Percentiles rank a stretch among this genome's conserved stretches.
Evolutionary conservation across 2,329 filamentous ascomycete species (phyloP).

Genomic region (Akanthomyces uredinophilus): DNA sequence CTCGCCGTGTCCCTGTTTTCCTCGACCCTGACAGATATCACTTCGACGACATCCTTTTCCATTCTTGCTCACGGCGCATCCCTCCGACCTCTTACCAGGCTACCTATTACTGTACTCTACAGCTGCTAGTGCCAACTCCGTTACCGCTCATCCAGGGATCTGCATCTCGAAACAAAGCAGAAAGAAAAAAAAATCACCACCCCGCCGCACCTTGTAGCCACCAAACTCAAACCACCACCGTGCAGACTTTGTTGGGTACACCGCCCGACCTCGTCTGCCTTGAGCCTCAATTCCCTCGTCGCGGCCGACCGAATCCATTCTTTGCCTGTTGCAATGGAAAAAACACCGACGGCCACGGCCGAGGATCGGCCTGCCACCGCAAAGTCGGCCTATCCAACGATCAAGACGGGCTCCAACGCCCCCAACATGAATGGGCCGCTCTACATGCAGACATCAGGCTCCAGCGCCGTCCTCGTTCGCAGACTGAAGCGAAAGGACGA

Average conservation of each 20-base stretch:
- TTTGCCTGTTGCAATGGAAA: conserved; percentile 3
- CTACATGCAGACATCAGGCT: conserved; percentile 49
- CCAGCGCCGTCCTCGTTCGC: conserved; percentile 49
- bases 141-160: not conserved
- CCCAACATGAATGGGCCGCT: conserved; percentile 50
- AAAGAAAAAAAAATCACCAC: conserved; percentile 5
- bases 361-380: conserved; percentile 15
- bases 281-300: not conserved
- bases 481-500: conserved; percentile 59
- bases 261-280: not conserved
- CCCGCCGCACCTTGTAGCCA: not conserved
- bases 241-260: not conserved
- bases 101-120: not conserved
- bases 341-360: conserved; percentile 1
- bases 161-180: not conserved
- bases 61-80: not conserved
- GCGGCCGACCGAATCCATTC: not conserved
- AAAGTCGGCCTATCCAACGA: conserved; percentile 22
- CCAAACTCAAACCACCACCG: not conserved
- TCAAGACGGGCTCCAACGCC: conserved; percentile 30
- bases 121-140: conserved; percentile 3
- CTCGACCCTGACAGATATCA: not conserved
- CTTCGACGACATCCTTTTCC: conserved; percentile 2
- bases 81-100: not conserved
- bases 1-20: not conserved